A percentile compares a stretch with the other conserved stretches of the same genome.
These are phyloP conservation scores for Aspergillaceae sp. DNA, from an alignment of 2,329 filamentous ascomycete genomes.

Conservation along the genomic window DNA sequence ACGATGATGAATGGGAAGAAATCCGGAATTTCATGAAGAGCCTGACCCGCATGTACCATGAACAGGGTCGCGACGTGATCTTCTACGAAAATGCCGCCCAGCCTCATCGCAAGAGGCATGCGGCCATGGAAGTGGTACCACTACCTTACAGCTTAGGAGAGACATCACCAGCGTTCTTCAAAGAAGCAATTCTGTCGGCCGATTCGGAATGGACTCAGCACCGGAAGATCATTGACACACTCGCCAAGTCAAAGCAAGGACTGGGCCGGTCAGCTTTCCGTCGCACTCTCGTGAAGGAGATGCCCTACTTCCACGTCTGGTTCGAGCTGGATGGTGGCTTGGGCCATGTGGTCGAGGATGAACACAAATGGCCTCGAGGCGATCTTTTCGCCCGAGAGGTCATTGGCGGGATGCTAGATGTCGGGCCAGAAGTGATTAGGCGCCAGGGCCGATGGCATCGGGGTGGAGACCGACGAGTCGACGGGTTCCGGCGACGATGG, in stretches of 20 bases:
- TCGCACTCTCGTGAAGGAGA: slow-evolving; percentile 76
- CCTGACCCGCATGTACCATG: slow-evolving; percentile 86
- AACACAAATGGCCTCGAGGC: slow-evolving; percentile 73
- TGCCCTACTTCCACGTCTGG: slow-evolving; percentile 98
- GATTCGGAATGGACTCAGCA: slow-evolving; percentile 97
- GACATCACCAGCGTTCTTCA: slow-evolving; percentile 88
- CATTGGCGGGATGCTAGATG: slow-evolving; percentile 83
- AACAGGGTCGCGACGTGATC: slow-evolving; percentile 81
- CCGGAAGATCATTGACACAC: slow-evolving; percentile 85
- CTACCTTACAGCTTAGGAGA: slow-evolving; percentile 87
- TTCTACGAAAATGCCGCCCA: slow-evolving; percentile 96
- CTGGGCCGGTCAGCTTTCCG: slow-evolving; percentile 76
- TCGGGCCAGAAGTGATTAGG: slow-evolving; percentile 73
- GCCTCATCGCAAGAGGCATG: slow-evolving; percentile 70
- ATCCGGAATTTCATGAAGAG: slow-evolving; percentile 99
- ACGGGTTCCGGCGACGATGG: slow-evolving; percentile 77
- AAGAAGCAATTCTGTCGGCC: slow-evolving; percentile 77
- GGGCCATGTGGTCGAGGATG: slow-evolving; percentile 85
- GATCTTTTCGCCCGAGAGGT: slow-evolving; percentile 91
- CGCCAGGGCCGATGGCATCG: slow-evolving; percentile 78
- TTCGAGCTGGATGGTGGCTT: slow-evolving; percentile 86
- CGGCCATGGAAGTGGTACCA: slow-evolving; percentile 75
- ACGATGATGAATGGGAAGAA: slow-evolving; percentile 99
- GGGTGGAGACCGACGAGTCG: slow-evolving; percentile 57
- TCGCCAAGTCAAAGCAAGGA: slow-evolving; percentile 48